Evolutionary conservation across 2,329 filamentous ascomycete species (phyloP), one percentile per base, ranked within the genome.

Genomic region (Stachybotrys echinatus): DNA sequence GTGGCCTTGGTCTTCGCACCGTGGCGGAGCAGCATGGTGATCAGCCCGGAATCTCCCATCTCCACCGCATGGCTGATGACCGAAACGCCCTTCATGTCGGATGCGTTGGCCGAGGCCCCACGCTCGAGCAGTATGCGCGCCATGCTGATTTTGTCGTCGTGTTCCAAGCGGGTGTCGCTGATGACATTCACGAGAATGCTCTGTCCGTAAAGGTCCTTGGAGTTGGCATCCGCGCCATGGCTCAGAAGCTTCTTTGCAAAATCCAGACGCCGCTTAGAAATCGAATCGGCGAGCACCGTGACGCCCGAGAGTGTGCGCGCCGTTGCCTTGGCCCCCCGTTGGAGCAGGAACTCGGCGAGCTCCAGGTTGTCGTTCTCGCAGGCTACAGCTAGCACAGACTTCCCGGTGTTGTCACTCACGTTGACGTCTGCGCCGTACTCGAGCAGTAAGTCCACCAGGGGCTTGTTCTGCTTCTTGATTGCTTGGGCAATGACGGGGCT

Each of bases 181-280:
- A 69, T 47, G 20, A 61, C 59, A 12, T 57, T 48, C n/a, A 71
- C 51, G 19, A 72, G 57, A 39, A 63, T 54, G 1, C 64, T 61
- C 34, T 66, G 63, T 5, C 62, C 64, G 7, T 59, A 55, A 7
- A 62, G 55, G 48, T 69, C 68, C 12, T 57, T 56, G 12, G 59
- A 60, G 51, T 65, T 61, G 7, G 63, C 61, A 20, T 66, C 56
- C 4, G 69, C 69, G 10, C 68, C 67, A 18, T 56, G 54, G 12
- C 63, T 56, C 5, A 72, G 57, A 5, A 72, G 59, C 8, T 66
- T 50, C 44, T 60, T 57, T 7, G 60, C 60, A 20, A 67, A 54
- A 4, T 65, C 64, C n/a, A 65, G 48, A 42, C 64, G 60, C 39
- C 64, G 55, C 50, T 65, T 65, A 47, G 52, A 47, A 3, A 73